Percentiles rank a stretch among this genome's conserved stretches.
Conservation (phyloP, 1,139 yeast species). For the Yamadazyma taylorii region DNA sequence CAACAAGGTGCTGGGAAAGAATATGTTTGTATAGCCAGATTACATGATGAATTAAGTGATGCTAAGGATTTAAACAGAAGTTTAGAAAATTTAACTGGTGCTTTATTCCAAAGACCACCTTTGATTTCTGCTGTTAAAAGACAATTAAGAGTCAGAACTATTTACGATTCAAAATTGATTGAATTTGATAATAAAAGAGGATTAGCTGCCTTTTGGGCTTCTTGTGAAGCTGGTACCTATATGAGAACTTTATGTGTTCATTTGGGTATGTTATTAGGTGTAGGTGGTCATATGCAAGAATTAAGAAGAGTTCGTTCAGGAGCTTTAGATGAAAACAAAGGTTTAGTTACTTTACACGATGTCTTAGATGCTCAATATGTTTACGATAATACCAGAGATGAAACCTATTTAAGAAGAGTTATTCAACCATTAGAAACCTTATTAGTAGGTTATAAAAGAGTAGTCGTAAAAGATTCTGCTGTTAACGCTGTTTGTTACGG, state of each 20-base stretch:
- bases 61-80: slow-evolving; percentile 87
- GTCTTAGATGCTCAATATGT: slow-evolving; percentile 98
- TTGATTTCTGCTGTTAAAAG: slow-evolving; percentile 98
- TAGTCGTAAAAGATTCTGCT: slow-evolving; percentile 97
- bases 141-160: slow-evolving; percentile 97
- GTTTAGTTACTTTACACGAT: slow-evolving; percentile 93
- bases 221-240: slow-evolving; percentile 99
- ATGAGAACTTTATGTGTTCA: slow-evolving; percentile 99
- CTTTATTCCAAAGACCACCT: slow-evolving; percentile 98
- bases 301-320: slow-evolving; percentile 99
- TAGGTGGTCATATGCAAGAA: slow-evolving; percentile 99
- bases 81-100: slow-evolving; percentile 95
- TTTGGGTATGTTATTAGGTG: slow-evolving; percentile 96
- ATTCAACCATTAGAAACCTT: slow-evolving; percentile 94
- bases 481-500: slow-evolving; percentile 99
- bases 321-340: slow-evolving; percentile 87
- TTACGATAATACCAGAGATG: slow-evolving; percentile 96
- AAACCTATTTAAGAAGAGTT: slow-evolving; percentile 88
- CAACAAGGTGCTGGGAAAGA: slow-evolving; percentile 99
- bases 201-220: slow-evolving; percentile 98
- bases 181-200: slow-evolving; percentile 98
- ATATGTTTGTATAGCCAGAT: slow-evolving; percentile 95
- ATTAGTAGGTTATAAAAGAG: slow-evolving; percentile 91
- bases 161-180: slow-evolving; percentile 90
- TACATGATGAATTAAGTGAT: slow-evolving; percentile 89